Evolutionary conservation across 257 asterid species (phyloP).

Genomic region (Solanum chmielewskii): DNA sequence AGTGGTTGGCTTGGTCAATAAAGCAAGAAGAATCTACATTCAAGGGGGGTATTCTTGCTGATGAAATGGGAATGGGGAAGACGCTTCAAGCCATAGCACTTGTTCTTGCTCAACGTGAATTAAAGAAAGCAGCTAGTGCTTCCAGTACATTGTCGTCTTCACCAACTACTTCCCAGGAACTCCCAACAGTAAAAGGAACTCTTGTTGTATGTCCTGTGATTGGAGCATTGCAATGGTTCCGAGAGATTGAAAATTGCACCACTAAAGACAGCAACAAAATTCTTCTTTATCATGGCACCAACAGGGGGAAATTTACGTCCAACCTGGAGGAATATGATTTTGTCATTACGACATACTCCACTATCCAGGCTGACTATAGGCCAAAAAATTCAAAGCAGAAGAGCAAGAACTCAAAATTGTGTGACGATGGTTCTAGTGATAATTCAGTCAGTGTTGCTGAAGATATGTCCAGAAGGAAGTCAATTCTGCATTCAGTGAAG

Average conservation of each 20-base stretch:
- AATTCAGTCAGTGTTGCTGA: neutral
- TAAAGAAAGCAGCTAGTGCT: constrained; percentile 4
- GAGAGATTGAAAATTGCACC: neutral
- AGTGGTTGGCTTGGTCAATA: constrained; percentile 88
- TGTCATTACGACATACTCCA: neutral
- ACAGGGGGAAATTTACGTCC: neutral
- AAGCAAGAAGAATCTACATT: constrained; percentile 64
- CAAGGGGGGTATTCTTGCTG: constrained; percentile 88
- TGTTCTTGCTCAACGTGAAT: constrained; percentile 61
- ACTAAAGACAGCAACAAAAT: neutral
- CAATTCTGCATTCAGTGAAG: neutral
- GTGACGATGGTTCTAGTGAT: neutral
- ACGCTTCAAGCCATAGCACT: constrained; percentile 89
- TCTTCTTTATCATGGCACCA: neutral
- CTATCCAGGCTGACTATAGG: neutral
- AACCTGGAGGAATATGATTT: neutral
- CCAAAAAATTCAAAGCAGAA: neutral
- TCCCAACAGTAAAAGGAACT: neutral
- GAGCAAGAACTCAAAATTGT: neutral
- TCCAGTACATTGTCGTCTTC: neutral
- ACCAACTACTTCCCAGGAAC: neutral
- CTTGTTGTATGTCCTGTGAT: neutral
- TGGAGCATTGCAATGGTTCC: neutral
- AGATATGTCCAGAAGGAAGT: neutral
- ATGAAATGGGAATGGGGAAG: constrained; percentile 98